Evolutionary conservation across 2,329 filamentous ascomycete species (phyloP).

Genomic region (Claviceps sp.): DNA sequence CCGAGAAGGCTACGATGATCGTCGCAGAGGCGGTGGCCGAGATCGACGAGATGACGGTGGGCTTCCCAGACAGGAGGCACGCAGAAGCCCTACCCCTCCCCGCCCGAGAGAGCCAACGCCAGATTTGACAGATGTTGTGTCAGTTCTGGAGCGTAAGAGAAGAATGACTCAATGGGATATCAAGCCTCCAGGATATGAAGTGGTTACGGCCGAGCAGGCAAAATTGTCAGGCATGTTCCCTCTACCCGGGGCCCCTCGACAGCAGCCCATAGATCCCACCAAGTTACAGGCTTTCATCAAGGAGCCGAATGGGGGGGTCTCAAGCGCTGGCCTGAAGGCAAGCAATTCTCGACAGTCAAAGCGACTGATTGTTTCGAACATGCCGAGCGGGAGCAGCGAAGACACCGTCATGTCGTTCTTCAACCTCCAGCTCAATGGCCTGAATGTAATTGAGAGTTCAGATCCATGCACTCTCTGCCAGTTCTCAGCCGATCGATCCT

Average conservation of each 20-base stretch:
- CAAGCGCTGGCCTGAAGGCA: slow-evolving; percentile 73
- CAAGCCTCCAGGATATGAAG: slow-evolving; percentile 95
- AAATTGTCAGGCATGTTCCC: slow-evolving; percentile 99
- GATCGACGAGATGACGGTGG: slow-evolving; percentile 27
- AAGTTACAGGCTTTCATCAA: slow-evolving; percentile 94
- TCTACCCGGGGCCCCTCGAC: slow-evolving; percentile 82
- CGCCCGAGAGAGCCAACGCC: slow-evolving; percentile 94
- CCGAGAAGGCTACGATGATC: slow-evolving; percentile 38
- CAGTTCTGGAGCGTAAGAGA: slow-evolving; percentile 74
- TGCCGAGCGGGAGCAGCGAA: slow-evolving; percentile 60
- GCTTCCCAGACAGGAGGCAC: slow-evolving; percentile 35
- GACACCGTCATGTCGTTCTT: slow-evolving; percentile 74
- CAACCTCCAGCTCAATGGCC: slow-evolving; percentile 90
- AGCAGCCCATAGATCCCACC: slow-evolving; percentile 88
- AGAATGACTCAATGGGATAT: slow-evolving; percentile 98
- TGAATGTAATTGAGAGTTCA: slow-evolving; percentile 73
- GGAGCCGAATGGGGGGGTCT: slow-evolving; percentile 60
- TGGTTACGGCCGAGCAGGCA: slow-evolving; percentile 94
- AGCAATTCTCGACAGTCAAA: slow-evolving; percentile 90
- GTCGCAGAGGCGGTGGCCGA: slow-evolving; percentile 37
- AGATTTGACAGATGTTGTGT: slow-evolving; percentile 76
- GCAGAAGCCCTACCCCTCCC: slow-evolving; percentile 63
- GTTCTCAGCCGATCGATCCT: slow-evolving; percentile 63
- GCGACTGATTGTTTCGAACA: slow-evolving; percentile 75
- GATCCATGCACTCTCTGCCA: slow-evolving; percentile 81